A percentile compares a stretch with the other conserved stretches of the same genome.
These are phyloP conservation scores for Rhododendron vialii DNA, from an alignment of 148 eudicot species.

Conservation along the genomic window DNA sequence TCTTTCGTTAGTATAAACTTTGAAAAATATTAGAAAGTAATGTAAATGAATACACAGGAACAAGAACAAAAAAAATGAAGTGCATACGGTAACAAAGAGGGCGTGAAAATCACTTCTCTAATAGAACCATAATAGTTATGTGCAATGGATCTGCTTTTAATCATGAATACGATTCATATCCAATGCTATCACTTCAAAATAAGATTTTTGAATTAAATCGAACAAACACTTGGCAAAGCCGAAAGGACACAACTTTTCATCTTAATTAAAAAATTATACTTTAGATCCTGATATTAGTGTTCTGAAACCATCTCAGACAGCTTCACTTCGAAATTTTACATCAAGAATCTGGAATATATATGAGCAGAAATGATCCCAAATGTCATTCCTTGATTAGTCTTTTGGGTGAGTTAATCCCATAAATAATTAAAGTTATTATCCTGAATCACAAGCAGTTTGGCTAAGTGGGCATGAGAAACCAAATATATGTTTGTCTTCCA, in stretches of 20 bases:
- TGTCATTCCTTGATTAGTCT: not conserved
- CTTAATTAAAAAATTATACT: not conserved
- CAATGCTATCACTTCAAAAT: not conserved
- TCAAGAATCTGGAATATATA: not conserved
- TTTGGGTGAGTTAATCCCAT: not conserved
- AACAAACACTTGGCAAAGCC: not conserved
- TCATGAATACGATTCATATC: not conserved
- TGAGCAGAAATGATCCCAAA: not conserved
- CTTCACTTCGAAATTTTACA: not conserved
- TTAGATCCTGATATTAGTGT: not conserved
- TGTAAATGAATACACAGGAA: not conserved
- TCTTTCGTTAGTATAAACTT: too few relatives aligned
- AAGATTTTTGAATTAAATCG: not conserved
- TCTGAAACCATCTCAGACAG: not conserved
- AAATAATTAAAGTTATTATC: not conserved
- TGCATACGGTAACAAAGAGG: not conserved
- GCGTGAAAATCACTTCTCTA: not conserved
- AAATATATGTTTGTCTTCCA: too few relatives aligned
- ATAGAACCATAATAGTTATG: not conserved
- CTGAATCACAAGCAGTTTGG: not conserved
- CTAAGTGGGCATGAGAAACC: not conserved
- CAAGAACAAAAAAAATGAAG: not conserved
- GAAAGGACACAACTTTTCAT: not conserved
- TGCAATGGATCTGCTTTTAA: not conserved
- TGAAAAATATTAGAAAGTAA: too few relatives aligned